Base-by-base conservation (phyloP, 495 filamentous ascomycete species). In the Penicillium diatomitis region DNA sequence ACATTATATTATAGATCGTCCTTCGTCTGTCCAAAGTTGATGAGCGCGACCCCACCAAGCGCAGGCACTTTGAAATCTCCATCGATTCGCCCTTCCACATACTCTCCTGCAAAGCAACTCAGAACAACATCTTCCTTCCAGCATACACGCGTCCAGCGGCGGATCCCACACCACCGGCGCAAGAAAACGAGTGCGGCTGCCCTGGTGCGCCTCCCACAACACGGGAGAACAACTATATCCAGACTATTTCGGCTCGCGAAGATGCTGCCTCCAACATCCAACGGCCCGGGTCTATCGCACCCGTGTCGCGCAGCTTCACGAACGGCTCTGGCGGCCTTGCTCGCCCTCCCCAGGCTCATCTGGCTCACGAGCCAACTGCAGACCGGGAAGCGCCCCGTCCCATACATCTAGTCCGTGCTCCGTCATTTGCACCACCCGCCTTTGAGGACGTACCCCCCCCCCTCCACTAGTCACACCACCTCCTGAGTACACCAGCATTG, bases 11-110 rank as follows among this genome's bases (percentile, higher is more conserved):
- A 8, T 52, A 98, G 92, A 92, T 98, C 57, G 88, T 98, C 44
- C 86, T 98, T 80, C 89, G 92, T 47, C 84, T 98, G 34, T 96
- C 90, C 20, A 90, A 89, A 56, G 69, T 85, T 4, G 92, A 98
- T 58, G 73, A 80, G 49, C 79, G 83, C 28, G 87, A 98, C 56
- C 82, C 92, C 0, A 71, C 73, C 4, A 92, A 90, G 46, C 81
- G 92, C 41, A 80, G 92, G 28, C 94, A 97, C 63, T 98, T 97
- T 51, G 92, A 98, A 63, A 98, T 98, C 54, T 96, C 92, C 49
- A 98, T 98, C 55, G 92, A 98, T 69, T 96, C 89, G 9, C 92
- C 92, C 6, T 94, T 97, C 62, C 90, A 95, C 53, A 86, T 96
- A 35, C 86, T 98, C 27, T 91, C 89, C 51, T 98, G 92, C 68